These are phyloP conservation scores for Knoxia roxburghii DNA, from an alignment of 257 asterid genomes.

Conservation along the genomic window DNA sequence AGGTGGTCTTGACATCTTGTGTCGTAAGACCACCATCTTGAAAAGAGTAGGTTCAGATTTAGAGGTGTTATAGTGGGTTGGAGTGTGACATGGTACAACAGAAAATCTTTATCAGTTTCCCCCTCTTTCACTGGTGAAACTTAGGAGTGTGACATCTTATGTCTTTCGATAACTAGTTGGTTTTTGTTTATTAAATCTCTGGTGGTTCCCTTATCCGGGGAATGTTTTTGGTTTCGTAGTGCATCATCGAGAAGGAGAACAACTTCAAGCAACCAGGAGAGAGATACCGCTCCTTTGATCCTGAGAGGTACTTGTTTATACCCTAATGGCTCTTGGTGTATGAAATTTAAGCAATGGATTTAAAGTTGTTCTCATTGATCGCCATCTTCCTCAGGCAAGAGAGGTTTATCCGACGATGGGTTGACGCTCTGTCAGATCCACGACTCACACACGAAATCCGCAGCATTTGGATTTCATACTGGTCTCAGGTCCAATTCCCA, in stretches of 20 bases:
- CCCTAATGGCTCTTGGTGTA: background rate
- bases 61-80: background rate
- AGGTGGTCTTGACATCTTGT: background rate
- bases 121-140: background rate
- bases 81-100: background rate
- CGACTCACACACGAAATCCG: constrained; percentile 45
- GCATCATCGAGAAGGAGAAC: constrained; percentile 43
- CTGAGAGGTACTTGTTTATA: constrained; percentile 30
- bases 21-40: background rate
- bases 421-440: constrained; percentile 42
- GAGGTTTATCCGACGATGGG: constrained; percentile 39
- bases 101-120: background rate
- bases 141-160: too few species aligned
- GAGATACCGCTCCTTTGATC: constrained; percentile 41
- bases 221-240: constrained; percentile 15
- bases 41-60: background rate
- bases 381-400: constrained; percentile 31
- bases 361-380: background rate
- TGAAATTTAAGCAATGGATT: background rate
- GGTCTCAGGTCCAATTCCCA: constrained; percentile 31
- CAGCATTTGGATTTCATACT: constrained; percentile 38
- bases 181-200: background rate
- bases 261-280: constrained; percentile 53
- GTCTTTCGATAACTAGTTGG: background rate
- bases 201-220: background rate